Evolutionary conservation across 78 protist genomes (phyloP).

Genomic region (Emiliania huxleyi): DNA sequence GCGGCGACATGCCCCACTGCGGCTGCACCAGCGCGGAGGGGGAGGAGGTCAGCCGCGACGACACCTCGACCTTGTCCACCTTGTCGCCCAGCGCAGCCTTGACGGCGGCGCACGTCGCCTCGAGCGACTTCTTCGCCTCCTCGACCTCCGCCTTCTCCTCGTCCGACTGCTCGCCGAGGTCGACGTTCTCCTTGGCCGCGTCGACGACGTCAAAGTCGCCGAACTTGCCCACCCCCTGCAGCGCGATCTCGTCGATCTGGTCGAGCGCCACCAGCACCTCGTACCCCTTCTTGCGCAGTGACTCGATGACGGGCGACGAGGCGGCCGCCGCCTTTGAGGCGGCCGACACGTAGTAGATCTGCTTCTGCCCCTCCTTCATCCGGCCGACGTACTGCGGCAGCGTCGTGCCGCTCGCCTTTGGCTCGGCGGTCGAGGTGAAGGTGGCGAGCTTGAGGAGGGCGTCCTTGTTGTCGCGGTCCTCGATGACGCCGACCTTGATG

Average conservation of each 20-base stretch:
- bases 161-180: conserved; percentile 43
- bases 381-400: conserved; percentile 76
- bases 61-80: conserved; percentile 54
- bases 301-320: conserved; percentile 95
- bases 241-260: conserved; percentile 58
- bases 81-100: conserved; percentile 53
- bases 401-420: background rate
- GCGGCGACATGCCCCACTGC: conserved; percentile 68
- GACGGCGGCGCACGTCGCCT: conserved; percentile 49
- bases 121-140: conserved; percentile 38
- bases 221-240: conserved; percentile 8
- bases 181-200: conserved; percentile 69
- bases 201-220: conserved; percentile 57
- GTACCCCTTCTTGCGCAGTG: conserved; percentile 65
- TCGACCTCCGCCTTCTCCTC: conserved; percentile 44
- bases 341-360: conserved; percentile 91
- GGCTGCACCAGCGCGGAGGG: conserved; percentile 37
- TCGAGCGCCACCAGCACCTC: conserved; percentile 85
- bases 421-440: conserved; percentile 44
- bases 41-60: conserved; percentile 15
- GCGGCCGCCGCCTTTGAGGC: conserved; percentile 56
- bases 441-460: conserved; percentile 86
- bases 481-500: conserved; percentile 96
- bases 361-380: conserved; percentile 85
- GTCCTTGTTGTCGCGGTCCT: conserved; percentile 83